phyloP scores from a whole-genome alignment of 805 yeast genomes.

The Starmerella sp. region DNA sequence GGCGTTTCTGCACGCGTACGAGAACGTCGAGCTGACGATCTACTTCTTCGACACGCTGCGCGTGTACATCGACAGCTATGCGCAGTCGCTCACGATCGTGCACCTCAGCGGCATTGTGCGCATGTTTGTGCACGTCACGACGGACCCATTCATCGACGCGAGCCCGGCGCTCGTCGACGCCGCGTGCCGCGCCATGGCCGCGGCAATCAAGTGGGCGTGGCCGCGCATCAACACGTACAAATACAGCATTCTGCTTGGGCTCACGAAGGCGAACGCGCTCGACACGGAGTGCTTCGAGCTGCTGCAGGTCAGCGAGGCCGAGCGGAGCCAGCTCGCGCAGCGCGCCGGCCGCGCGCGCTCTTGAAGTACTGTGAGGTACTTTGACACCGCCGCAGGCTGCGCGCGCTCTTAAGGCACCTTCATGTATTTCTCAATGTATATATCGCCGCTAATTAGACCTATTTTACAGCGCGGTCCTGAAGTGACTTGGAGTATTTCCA shows the following conservation, averaged over 20 bases:
- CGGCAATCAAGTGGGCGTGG: slow-evolving; percentile 19
- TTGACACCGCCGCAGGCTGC: too few species aligned
- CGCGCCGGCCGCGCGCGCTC: too few species aligned
- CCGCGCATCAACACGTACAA: slow-evolving; percentile 24
- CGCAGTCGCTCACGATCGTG: slow-evolving; percentile 19
- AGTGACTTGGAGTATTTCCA: too few species aligned
- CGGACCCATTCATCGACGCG: slow-evolving; percentile 26
- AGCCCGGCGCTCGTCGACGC: slow-evolving; percentile 17
- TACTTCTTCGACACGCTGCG: slow-evolving; percentile 14
- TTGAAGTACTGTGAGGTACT: too few species aligned
- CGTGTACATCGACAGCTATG: slow-evolving; percentile 8
- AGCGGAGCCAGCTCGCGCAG: background rate
- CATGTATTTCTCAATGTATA: too few species aligned
- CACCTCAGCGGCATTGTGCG: slow-evolving; percentile 22
- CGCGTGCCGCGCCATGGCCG: slow-evolving; percentile 14
- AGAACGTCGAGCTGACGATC: slow-evolving; percentile 20
- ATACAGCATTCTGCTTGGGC: slow-evolving; percentile 24
- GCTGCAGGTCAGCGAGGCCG: slow-evolving; percentile 10
- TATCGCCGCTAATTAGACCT: too few species aligned
- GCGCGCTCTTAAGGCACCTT: too few species aligned
- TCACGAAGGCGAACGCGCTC: slow-evolving; percentile 18
- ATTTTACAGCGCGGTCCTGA: too few species aligned
- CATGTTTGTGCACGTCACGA: slow-evolving; percentile 21
- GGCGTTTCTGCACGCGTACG: slow-evolving; percentile 21
- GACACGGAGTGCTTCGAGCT: slow-evolving; percentile 9